Evolutionary conservation across 2,329 filamentous ascomycete species (phyloP), one percentile per base, ranked within the genome.

Genomic region (Cercospora brassicicola): DNA sequence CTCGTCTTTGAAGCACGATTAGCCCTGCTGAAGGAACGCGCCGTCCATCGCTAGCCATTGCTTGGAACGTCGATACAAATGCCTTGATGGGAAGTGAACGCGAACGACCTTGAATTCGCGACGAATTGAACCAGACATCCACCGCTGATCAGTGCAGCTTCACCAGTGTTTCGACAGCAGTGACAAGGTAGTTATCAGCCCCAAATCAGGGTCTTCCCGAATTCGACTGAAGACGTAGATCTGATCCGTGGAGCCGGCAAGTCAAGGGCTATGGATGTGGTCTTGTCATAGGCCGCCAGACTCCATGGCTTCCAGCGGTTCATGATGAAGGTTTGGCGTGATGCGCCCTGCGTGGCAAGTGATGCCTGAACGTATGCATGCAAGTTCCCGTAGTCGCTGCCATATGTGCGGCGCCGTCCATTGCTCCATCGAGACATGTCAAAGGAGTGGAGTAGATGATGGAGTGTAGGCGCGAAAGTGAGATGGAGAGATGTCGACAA

Each of bases 1-100:
- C 48, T 51, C 13, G 61, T 39, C 28, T 28, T 53, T 48, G 61
- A 18, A 20, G 61, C 61, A 26, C 61, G 61, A 63, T 42, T 62
- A 33, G 59, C 23, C 30, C 61, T 36, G 30, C n/a, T 28, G 23
- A 55, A 26, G 28, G 28, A 59, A n/a, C 45, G 26, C 61, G 61
- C 61, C 42, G 61, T 20, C 15, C 61, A 15, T 55, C 31, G 39
- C 31, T 63, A 63, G 61, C 30, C 45, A 36, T n/a, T 39, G 42
- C 28, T 63, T 23, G 30, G 33, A 18, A 23, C 53, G 61, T 51
- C 45, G 61, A 33, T 15, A 55, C 20, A 55, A 48, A 31, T 31
- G 42, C 61, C 48, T 23, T 30, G 11, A 20, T 23, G 39, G 61
- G 42, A 36, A 55, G n/a, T 53, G 42, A 63, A 23, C 18, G 59